Base-by-base conservation (phyloP, 208 protist species). In the Crithidia brevicula region DNA sequence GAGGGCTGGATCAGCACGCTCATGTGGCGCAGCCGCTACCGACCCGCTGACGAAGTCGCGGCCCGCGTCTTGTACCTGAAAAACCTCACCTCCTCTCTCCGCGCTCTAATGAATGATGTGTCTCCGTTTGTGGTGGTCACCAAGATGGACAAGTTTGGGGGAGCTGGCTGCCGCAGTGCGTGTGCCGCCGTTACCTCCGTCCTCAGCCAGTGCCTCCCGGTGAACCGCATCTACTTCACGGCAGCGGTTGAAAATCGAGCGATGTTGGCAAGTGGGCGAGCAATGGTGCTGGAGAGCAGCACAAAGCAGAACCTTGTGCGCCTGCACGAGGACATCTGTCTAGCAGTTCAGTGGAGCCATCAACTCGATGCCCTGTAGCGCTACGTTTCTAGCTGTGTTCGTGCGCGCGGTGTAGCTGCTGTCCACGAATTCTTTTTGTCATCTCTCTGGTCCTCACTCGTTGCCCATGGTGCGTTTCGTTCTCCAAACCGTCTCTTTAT, bases 101-200 rank as follows among this genome's bases (percentile, higher is more conserved):
- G 86, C 2, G 57, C 73, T 7, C 69, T 91, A n/a, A 67, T 91
- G 51, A 65, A 85, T 38, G 86, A 92, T 69, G 62, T 65, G 8
- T 69, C 82, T 5, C 84, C 84, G 0, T 94, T 91, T 80, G 74
- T 95, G 25, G 79, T 92, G 8, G 70, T 95, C 11, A 85, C 79
- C 5, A 89, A 93, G 63, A 95, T 95, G 89, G 89, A 95, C 76
- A 74, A 83, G 49, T 73, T 95, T 51, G 86, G 89, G 46, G 89
- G 89, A 0, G 74, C 72, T 30, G 82, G 77, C 58, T 82, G 79
- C 53, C 42, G 54, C 5, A 50, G 59, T 1, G 79, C 86, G 20
- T 61, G 79, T 18, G 54, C 75, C 4, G 70, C 77, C 1, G 68
- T 95, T 22, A 53, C 68, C 31, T 62, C 76, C 10, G 42, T 88